Evolutionary conservation across 345 rosid genomes (phyloP).

Genomic region (Hibiscus tridactylites): DNA sequence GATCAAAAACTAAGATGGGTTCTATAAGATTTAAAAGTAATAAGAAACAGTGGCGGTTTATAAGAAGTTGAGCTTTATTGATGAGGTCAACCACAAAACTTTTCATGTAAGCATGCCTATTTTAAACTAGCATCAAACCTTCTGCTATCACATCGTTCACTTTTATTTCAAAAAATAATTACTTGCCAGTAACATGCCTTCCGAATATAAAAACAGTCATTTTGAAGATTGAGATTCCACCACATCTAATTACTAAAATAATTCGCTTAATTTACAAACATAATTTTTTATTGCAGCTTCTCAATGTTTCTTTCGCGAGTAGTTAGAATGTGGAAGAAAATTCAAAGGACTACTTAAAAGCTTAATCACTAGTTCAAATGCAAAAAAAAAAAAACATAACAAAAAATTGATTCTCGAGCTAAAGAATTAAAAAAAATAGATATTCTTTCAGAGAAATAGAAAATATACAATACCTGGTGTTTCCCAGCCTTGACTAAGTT

Average conservation of each 20-base stretch:
- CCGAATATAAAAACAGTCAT: neutral
- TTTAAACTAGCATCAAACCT: neutral
- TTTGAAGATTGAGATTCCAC: neutral
- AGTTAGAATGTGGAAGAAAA: neutral
- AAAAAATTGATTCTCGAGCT: neutral
- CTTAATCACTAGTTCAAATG: neutral
- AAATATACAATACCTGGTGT: slow-evolving; percentile 36
- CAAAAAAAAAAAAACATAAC: neutral
- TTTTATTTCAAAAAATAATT: neutral
- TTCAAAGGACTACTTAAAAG: neutral
- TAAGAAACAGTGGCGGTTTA: neutral
- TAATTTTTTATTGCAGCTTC: neutral
- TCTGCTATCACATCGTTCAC: neutral
- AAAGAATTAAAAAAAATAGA: neutral
- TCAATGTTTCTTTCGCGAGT: neutral
- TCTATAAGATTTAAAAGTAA: neutral
- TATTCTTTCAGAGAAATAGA: neutral
- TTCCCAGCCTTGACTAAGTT: slow-evolving; percentile 48
- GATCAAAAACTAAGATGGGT: slow-evolving; percentile 1
- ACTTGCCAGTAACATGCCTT: neutral
- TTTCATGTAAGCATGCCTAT: neutral
- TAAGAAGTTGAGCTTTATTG: neutral
- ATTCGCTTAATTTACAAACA: neutral
- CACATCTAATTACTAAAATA: neutral
- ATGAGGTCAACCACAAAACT: neutral